A percentile compares a stretch with the other conserved stretches of the same genome.
These are phyloP conservation scores for Globisporangium splendens DNA, from an alignment of 352 stramenopile genomes.

Conservation along the genomic window DNA sequence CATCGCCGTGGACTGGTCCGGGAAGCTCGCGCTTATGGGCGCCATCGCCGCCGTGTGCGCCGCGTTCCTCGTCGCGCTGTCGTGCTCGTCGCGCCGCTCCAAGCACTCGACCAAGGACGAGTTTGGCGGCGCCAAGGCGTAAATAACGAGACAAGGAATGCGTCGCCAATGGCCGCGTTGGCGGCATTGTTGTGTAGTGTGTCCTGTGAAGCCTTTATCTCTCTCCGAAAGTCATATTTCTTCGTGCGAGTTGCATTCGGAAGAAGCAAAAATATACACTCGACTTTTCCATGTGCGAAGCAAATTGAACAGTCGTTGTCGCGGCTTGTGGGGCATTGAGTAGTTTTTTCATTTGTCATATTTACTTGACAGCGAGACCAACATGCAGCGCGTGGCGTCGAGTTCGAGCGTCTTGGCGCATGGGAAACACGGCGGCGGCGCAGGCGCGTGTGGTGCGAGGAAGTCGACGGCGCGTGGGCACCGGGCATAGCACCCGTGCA, in stretches of 20 bases:
- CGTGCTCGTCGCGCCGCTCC: slow-evolving; percentile 55
- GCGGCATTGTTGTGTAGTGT: too few species aligned
- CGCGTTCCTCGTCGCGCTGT: slow-evolving; percentile 49
- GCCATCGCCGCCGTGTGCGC: slow-evolving; percentile 44
- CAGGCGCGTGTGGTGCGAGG: slow-evolving; percentile 49
- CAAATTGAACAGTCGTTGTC: neutral
- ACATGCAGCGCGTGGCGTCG: slow-evolving; percentile 28
- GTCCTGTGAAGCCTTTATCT: too few species aligned
- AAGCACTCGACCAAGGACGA: slow-evolving; percentile 12
- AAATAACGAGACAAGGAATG: too few species aligned
- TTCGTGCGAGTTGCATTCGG: too few species aligned
- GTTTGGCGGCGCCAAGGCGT: slow-evolving; percentile 1
- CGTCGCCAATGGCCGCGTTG: too few species aligned
- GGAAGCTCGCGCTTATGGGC: slow-evolving; percentile 47
- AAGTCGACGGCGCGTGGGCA: slow-evolving; percentile 61
- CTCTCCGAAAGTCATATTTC: too few species aligned
- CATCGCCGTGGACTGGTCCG: slow-evolving; percentile 61
- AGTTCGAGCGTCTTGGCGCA: slow-evolving; percentile 26
- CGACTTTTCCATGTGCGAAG: neutral
- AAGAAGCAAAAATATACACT: too few species aligned
- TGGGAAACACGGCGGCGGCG: slow-evolving; percentile 18
- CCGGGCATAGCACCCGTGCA: slow-evolving; percentile 52
- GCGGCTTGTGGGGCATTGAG: too few species aligned
- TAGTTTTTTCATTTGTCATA: too few species aligned
- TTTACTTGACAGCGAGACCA: neutral